phyloP scores from a whole-genome alignment of 352 stramenopile species.

The Phytophthora cactorum region DNA sequence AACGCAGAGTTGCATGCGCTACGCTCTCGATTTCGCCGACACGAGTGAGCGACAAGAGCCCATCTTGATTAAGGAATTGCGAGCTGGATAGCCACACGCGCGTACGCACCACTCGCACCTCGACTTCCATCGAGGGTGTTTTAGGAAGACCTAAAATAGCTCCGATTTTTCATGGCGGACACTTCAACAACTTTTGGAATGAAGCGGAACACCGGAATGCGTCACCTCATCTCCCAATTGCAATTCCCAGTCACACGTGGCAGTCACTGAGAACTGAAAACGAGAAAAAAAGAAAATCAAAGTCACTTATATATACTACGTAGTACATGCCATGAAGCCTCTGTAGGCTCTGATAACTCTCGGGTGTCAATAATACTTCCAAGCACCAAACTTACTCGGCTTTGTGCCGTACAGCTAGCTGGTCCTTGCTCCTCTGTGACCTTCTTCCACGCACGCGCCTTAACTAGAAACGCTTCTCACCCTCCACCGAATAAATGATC shows the following conservation, averaged over 20 bases:
- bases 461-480: conserved; percentile 12
- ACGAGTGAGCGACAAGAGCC: conserved; percentile 44
- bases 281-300: conserved; percentile 12
- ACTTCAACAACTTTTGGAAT: conserved; percentile 4
- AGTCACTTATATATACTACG: conserved; percentile 25
- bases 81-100: conserved; percentile 48
- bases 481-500: conserved; percentile 51
- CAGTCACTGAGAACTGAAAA: background rate
- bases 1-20: conserved; percentile 35
- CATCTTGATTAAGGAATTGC: conserved; percentile 37
- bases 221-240: too few relatives aligned
- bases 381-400: conserved; percentile 33
- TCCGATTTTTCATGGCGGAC: background rate
- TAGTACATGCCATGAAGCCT: conserved; percentile 21
- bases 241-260: background rate
- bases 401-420: conserved; percentile 22
- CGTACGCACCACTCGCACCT: conserved; percentile 42
- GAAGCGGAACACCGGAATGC: too few relatives aligned
- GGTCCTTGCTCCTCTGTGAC: conserved; percentile 13
- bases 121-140: conserved; percentile 34
- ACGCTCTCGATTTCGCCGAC: conserved; percentile 32
- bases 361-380: conserved; percentile 37
- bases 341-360: conserved; percentile 25
- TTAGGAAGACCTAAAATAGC: conserved; percentile 15
- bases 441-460: conserved; percentile 32